Base-by-base conservation (phyloP, 305 asterid genomes). In the Vinca major region DNA sequence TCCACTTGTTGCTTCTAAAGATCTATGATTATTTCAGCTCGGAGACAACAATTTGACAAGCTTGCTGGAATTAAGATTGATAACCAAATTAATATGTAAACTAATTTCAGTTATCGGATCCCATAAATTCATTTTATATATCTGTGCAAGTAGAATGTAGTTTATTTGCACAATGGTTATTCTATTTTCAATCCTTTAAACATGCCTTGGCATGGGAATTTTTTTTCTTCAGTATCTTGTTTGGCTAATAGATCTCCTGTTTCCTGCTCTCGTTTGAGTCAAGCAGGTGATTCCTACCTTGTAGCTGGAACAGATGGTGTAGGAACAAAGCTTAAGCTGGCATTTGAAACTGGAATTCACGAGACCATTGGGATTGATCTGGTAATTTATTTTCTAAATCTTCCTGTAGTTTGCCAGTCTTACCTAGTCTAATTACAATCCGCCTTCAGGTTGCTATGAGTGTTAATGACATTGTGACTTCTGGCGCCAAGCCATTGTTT, bases 301-400 rank as follows among this genome's bases (percentile, higher is more conserved):
- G 98, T 92, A 50, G 97, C 98, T 61, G 98, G 98, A 52, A 92
- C 97, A 2, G 98, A 92, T 80, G 97, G 98, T 44, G 98, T 92
- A 55, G 97, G 97, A 61, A 90, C 96, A 26, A 92, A 92, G 67
- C 94, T 90, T 65, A 92, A 92, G 81, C 81, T 92, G 56, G 97
- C 98, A 75, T 92, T 87, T 70, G 98, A 92, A 81, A 88, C 97
- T 17, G 97, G 92, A 72, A 88, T 90, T 69, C 98, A 92, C 54
- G 95, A 90, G 16, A 92, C 95, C 64, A 92, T 92, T 66, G 98
- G 98, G 72, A 88, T 92, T 82, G 98, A 92, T 83, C 80, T 92
- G 89, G 98, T 92, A 82, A 65, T 45, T 33, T 5, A 19, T 43
- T 20, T 11, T 45, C 49, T 54, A 21, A 50, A 44, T 67, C 45